Base-by-base conservation (phyloP, 345 rosid species). In the Populus davidiana region DNA sequence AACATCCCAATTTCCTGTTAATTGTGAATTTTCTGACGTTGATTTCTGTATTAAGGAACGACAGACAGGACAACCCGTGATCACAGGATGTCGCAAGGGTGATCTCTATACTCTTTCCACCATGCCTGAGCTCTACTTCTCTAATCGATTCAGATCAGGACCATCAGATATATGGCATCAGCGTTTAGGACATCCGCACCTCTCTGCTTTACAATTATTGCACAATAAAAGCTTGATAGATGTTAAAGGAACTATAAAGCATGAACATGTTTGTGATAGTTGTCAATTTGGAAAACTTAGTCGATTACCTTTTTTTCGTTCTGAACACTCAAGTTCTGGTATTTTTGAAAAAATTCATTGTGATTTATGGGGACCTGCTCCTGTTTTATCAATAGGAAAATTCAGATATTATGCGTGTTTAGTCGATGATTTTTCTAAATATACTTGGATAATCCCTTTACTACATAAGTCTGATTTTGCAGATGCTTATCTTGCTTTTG, bases 221-320 rank as follows among this genome's bases (percentile, higher is more conserved):
- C 59, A 79, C 23, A 69, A 21, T 68, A 73, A 79, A 69, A 20
- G 81, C 21, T 10, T 72, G 3, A 79, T 74, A 43, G 74, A 74
- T 38, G 78, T 67, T 27, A 1, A 44, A 62, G 64, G 71, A 6
- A 8, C 47, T 20, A 36, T 5, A 73, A 66, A 59, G 23, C 0
- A n/a, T 23, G 8, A 73, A 39, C 23, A 69, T 38, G 6, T 74
- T 29, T 74, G 78, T 74, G 78, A 79, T 68, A 73, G 82, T 59
- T 79, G 63, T 74, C 70, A 68, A 61, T 33, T 79, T 59, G 49
- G 69, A 27, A 79, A 79, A 18, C 36, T 73, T 41, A 41, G 11
- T 41, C 9, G 3, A 8, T 41, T 41, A 41, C 12, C 44, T 2
- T 41, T 41, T 41, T 17, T 54, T 67, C 59, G 39, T 18, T 71